Percentiles rank a stretch among this genome's conserved stretches.
phyloP scores from a whole-genome alignment of 176 grass and related monocot genomes.

The Triticum urartu region DNA sequence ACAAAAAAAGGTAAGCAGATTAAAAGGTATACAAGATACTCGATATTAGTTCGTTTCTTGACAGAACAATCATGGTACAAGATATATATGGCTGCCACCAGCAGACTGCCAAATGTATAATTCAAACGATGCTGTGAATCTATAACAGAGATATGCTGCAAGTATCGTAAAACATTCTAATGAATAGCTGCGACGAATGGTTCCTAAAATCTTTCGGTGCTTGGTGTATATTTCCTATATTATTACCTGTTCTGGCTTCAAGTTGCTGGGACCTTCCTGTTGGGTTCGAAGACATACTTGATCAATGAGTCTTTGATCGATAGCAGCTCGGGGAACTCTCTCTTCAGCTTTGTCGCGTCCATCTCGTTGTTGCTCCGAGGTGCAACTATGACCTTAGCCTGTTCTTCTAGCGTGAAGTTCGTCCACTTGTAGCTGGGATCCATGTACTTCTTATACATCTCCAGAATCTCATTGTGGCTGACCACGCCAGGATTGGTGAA shows the following conservation, averaged over 20 bases:
- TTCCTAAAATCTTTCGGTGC: conserved; percentile 24
- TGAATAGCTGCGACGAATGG: background rate
- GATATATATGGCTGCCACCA: background rate
- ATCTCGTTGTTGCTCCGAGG: conserved; percentile 79
- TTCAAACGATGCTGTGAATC: conserved; percentile 22
- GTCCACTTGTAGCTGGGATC: conserved; percentile 63
- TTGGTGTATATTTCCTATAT: conserved; percentile 14
- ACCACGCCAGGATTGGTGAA: conserved; percentile 79
- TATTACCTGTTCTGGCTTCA: conserved; percentile 8
- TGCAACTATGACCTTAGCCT: conserved; percentile 77
- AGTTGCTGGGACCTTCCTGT: conserved; percentile 60
- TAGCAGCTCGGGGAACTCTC: conserved; percentile 68
- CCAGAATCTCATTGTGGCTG: conserved; percentile 78
- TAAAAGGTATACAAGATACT: background rate
- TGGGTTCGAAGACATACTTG: conserved; percentile 78
- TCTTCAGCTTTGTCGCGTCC: conserved; percentile 68
- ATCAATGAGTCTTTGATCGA: conserved; percentile 74
- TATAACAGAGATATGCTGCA: conserved; percentile 12
- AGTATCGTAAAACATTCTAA: conserved; percentile 27
- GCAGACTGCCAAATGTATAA: conserved; percentile 17
- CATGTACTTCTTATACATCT: conserved; percentile 69
- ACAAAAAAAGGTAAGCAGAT: background rate
- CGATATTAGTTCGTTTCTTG: conserved; percentile 16
- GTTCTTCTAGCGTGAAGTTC: conserved; percentile 80
- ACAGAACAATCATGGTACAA: conserved; percentile 28